phyloP scores from a whole-genome alignment of 805 yeast species.

The Lipomyces sp. region DNA sequence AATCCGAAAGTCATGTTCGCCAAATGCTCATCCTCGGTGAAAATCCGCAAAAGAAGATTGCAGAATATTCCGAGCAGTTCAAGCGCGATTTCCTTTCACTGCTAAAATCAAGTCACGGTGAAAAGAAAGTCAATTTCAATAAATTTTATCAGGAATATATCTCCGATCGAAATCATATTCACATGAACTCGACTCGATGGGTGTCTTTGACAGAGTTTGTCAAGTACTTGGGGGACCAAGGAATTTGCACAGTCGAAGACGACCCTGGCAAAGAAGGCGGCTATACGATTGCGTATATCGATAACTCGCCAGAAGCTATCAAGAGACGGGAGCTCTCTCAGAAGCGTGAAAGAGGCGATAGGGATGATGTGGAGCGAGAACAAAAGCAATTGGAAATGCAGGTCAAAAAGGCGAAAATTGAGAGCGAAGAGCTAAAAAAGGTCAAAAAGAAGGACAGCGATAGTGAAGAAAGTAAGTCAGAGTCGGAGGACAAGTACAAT shows the following conservation, averaged over 20 bases:
- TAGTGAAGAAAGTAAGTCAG: neutral
- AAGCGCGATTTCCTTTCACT: slow-evolving; percentile 65
- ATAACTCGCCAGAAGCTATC: slow-evolving; percentile 57
- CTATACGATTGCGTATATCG: slow-evolving; percentile 57
- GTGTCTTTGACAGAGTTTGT: slow-evolving; percentile 69
- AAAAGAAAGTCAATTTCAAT: slow-evolving; percentile 77
- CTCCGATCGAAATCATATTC: slow-evolving; percentile 79
- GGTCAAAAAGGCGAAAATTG: slow-evolving; percentile 52
- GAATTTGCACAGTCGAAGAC: slow-evolving; percentile 57
- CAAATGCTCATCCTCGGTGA: slow-evolving; percentile 56
- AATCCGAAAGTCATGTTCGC: slow-evolving; percentile 75
- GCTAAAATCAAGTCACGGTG: slow-evolving; percentile 74
- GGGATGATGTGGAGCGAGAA: slow-evolving; percentile 55
- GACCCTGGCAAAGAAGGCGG: slow-evolving; percentile 45
- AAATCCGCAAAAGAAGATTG: slow-evolving; percentile 53
- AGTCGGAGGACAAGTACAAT: slow-evolving; percentile 4
- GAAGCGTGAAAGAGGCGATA: slow-evolving; percentile 48
- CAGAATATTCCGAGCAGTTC: slow-evolving; percentile 64
- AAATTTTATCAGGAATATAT: slow-evolving; percentile 90
- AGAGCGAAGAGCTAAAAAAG: slow-evolving; percentile 15
- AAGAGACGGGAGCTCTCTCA: slow-evolving; percentile 49
- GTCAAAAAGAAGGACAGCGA: slow-evolving; percentile 5
- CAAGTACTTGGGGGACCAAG: slow-evolving; percentile 60
- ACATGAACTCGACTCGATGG: slow-evolving; percentile 90
- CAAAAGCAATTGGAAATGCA: slow-evolving; percentile 56